A percentile compares a stretch with the other conserved stretches of the same genome.
Evolutionary conservation across 192 early-diverging fungal genomes (phyloP).

Genomic region (Coemansia sp.): DNA sequence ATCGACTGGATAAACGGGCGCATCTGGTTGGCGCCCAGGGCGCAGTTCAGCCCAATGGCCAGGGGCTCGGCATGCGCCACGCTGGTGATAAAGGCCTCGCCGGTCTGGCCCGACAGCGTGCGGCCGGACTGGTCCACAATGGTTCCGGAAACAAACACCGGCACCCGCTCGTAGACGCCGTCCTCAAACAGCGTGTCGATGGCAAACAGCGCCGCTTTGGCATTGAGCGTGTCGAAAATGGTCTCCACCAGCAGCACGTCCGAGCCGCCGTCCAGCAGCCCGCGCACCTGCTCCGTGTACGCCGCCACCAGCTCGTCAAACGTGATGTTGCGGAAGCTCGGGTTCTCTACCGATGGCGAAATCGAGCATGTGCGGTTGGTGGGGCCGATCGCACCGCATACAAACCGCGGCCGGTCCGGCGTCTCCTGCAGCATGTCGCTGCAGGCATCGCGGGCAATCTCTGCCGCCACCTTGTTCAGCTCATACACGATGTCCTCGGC

Average conservation of each 20-base stretch:
- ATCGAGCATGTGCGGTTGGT: conserved; percentile 96
- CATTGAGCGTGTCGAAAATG: conserved; percentile 97
- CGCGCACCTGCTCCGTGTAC: conserved; percentile 87
- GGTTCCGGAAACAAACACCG: conserved; percentile 82
- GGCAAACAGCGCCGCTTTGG: conserved; percentile 93
- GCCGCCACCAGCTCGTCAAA: conserved; percentile 91
- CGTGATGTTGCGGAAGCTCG: conserved; percentile 88
- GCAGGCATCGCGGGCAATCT: conserved; percentile 82
- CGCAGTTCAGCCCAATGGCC: conserved; percentile 90
- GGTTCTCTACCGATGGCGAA: conserved; percentile 96
- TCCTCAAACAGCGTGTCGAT: conserved; percentile 83
- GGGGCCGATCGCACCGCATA: conserved; percentile 83
- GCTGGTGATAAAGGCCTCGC: conserved; percentile 91
- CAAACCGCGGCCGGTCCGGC: conserved; percentile 84
- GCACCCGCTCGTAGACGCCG: conserved; percentile 67
- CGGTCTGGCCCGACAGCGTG: conserved; percentile 94
- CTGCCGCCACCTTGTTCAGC: conserved; percentile 87
- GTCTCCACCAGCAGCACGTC: conserved; percentile 94
- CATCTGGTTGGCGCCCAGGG: conserved; percentile 90
- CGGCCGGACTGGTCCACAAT: conserved; percentile 97
- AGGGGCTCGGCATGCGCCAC: conserved; percentile 75
- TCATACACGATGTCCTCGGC: conserved; percentile 85
- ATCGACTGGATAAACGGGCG: conserved; percentile 92
- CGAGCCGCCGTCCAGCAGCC: conserved; percentile 89
- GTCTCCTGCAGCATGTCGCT: conserved; percentile 70